Conservation (phyloP, 257 asterid genomes). For the Solanum microdontum region DNA sequence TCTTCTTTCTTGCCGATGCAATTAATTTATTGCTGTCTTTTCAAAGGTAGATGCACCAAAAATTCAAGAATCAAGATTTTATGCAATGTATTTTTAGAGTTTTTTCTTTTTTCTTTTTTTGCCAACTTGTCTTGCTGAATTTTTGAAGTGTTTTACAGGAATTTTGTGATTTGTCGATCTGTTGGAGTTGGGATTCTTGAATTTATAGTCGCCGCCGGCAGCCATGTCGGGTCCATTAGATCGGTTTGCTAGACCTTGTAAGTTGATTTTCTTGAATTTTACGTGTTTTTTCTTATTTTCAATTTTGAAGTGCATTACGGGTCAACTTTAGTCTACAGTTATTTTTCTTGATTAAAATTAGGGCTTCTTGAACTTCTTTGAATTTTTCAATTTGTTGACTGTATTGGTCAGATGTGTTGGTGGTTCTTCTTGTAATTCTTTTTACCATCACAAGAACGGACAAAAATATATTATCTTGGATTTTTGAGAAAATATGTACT, state of each 20-base stretch:
- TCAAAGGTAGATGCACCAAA: background rate
- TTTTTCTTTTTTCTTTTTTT: no score
- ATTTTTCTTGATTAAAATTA: background rate
- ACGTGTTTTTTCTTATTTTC: background rate
- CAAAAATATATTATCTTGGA: background rate
- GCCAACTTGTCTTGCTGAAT: background rate
- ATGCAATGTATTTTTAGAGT: background rate
- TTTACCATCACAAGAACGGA: background rate
- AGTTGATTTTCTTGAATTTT: constrained; percentile 15
- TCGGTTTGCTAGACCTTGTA: constrained; percentile 82
- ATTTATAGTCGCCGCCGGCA: background rate
- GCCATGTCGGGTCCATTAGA: constrained; percentile 91
- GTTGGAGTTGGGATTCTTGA: constrained; percentile 12
- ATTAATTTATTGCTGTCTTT: constrained; percentile 14
- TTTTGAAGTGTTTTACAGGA: background rate
- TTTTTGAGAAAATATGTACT: background rate
- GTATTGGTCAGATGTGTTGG: background rate
- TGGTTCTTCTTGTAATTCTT: background rate
- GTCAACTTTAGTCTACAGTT: background rate
- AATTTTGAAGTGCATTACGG: background rate
- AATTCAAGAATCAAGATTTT: background rate
- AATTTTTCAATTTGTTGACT: background rate
- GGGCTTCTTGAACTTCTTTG: background rate
- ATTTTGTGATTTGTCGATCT: background rate
- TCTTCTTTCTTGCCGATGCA: constrained; percentile 8